Base-by-base conservation (phyloP, 2,329 filamentous ascomycete genomes). In the Aspergillus ruber region DNA sequence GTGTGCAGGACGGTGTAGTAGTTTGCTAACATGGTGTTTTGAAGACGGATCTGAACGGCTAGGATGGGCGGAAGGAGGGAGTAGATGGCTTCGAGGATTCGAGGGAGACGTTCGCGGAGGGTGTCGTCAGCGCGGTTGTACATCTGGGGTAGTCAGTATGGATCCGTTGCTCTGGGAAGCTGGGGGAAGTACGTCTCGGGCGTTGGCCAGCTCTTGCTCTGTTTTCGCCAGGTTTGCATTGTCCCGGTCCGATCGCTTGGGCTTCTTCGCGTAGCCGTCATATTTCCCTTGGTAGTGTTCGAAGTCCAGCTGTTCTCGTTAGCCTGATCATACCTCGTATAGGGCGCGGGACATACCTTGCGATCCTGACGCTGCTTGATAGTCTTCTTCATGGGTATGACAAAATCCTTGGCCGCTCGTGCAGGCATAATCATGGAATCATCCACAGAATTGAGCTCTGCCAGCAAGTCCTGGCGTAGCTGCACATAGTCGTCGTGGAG, bases 311-410 rank as follows among this genome's bases (percentile, higher is more conserved):
- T 83, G 15, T 25, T 15, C 13, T n/a, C 9, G 20, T n/a, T 41
- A 23, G 39, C 17, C 18, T 25, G n/a, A 17, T 38, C 5, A 9
- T 18, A 18, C 35, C 18, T 17, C 35, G 33, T 18, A 45, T 7
- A 5, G 12, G 23, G n/a, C 38, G 15, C 10, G 38, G 9, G 9
- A 18, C 25, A 17, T 18, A 79, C 77, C 71, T 88, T 84, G 69
- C 83, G 87, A 59, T 90, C 86, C 62, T 93, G 87, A 42, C 89
- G 76, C 67, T 88, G 90, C 71, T 91, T 93, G 61, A 94, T 88
- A 1, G 83, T 84, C 70, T 90, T 93, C 60, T 86, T 84, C 63
- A 93, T 76, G 2, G 85, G 83, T 54, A 83, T 80, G 50, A 91
- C 75, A 46, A 73, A 80, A 45, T 84, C 81, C 58, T 82, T 85